Evolutionary conservation across 2,329 filamentous ascomycete genomes (phyloP).

Genomic region (Ceratocystis lukuohia): DNA sequence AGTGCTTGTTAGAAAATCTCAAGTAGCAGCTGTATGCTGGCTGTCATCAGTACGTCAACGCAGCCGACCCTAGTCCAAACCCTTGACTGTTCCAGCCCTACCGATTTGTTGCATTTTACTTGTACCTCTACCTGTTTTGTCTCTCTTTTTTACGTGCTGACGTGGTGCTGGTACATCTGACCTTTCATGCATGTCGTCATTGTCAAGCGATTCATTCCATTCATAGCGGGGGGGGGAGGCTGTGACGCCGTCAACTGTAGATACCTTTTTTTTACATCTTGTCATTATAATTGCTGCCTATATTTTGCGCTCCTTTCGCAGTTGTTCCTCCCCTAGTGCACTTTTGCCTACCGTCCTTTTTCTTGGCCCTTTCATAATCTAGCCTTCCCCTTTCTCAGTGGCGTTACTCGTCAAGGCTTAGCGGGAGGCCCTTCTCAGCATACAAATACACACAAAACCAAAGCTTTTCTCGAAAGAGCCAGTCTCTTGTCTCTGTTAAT

Average conservation of each 20-base stretch:
- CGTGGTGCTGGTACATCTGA: background rate
- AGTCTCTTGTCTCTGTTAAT: constrained; percentile 7
- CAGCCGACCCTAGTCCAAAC: constrained; percentile 1
- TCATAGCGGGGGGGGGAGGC: background rate
- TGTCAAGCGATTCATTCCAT: background rate
- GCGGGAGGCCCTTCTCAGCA: constrained; percentile 13
- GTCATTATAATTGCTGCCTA: background rate
- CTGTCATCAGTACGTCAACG: background rate
- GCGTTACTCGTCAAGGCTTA: constrained; percentile 9
- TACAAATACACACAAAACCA: background rate
- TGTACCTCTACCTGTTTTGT: background rate
- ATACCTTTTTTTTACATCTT: background rate
- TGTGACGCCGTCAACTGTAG: background rate
- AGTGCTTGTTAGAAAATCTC: background rate
- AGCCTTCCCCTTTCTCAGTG: constrained; percentile 7
- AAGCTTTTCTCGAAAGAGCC: background rate
- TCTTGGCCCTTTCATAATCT: background rate
- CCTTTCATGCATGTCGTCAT: background rate
- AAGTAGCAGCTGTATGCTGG: no score
- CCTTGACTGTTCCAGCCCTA: background rate
- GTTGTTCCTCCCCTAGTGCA: background rate
- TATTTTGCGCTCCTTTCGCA: background rate
- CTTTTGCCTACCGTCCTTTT: background rate
- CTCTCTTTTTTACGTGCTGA: background rate
- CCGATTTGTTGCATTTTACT: background rate